These are phyloP conservation scores for Aurifilum marmelostoma DNA, from an alignment of 2,329 filamentous ascomycete genomes.

Conservation along the genomic window DNA sequence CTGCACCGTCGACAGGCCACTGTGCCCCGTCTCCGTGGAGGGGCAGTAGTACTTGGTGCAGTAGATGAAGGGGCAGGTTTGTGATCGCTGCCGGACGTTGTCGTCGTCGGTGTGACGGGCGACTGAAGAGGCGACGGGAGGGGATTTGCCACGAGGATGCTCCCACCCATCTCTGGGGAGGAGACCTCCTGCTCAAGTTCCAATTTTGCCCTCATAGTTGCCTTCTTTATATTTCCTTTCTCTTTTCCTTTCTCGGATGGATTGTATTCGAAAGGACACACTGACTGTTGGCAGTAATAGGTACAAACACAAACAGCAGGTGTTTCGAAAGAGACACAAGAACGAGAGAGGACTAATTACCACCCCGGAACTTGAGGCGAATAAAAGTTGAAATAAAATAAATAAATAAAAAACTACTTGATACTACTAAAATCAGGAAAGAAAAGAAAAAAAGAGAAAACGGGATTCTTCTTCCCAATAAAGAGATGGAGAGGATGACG, in stretches of 20 bases:
- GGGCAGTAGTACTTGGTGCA: conserved; percentile 15
- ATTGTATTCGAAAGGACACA: too few species aligned
- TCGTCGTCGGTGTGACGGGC: conserved; percentile 12
- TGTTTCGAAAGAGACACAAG: too few species aligned
- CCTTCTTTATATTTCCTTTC: neutral
- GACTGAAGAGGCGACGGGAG: conserved; percentile 23
- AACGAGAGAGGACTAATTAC: neutral
- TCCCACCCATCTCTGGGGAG: conserved; percentile 25
- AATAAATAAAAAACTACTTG: neutral
- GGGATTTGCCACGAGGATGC: conserved; percentile 26
- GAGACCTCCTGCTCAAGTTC: conserved; percentile 11
- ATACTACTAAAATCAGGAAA: neutral
- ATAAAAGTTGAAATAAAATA: neutral
- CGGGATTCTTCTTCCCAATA: conserved; percentile 23
- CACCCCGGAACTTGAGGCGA: neutral
- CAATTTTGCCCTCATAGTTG: conserved; percentile 23
- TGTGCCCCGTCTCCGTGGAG: conserved; percentile 26
- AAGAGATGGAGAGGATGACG: conserved; percentile 16
- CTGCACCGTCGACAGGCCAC: conserved; percentile 30
- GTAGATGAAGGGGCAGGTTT: neutral
- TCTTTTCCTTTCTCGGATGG: neutral
- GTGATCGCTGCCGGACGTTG: neutral
- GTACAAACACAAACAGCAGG: too few species aligned
- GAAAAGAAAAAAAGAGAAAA: neutral
- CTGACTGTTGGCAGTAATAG: too few species aligned